A percentile compares a stretch with the other conserved stretches of the same genome.
Evolutionary conservation across 768 basidiomycete genomes (phyloP).

Genomic region (Collybia sordida): DNA sequence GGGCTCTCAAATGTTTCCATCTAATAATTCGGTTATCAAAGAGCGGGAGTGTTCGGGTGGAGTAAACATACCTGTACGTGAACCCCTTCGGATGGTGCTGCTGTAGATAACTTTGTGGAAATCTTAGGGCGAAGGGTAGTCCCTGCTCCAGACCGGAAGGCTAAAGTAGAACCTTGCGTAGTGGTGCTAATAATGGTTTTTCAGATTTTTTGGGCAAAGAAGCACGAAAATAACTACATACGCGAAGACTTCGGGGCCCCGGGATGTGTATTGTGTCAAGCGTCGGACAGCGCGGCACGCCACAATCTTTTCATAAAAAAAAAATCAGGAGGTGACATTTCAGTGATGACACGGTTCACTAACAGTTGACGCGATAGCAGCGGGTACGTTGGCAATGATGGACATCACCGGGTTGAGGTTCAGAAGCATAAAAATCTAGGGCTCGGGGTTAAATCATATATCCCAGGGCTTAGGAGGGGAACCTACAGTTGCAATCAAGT

Average conservation of each 20-base stretch:
- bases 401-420: conserved; percentile 74
- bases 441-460: not conserved
- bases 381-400: conserved; percentile 72
- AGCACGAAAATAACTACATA: conserved; percentile 29
- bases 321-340: not conserved
- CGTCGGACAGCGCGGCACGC: conserved; percentile 61
- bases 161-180: conserved; percentile 54
- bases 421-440: conserved; percentile 59
- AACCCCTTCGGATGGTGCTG: conserved; percentile 45
- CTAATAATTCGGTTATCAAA: conserved; percentile 28
- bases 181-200: conserved; percentile 26
- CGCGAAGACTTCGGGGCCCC: conserved; percentile 53
- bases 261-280: conserved; percentile 54
- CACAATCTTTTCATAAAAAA: conserved; percentile 52
- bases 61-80: conserved; percentile 53
- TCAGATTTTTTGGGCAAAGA: conserved; percentile 3
- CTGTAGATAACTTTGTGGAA: conserved; percentile 28
- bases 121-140: conserved; percentile 29
- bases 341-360: conserved; percentile 15
- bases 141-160: conserved; percentile 50
- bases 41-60: not conserved
- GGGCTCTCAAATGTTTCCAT: conserved; percentile 66
- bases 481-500: conserved; percentile 64
- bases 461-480: not conserved
- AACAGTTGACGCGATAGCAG: conserved; percentile 66